Evolutionary conservation across 2,329 filamentous ascomycete species (phyloP), one percentile per base, ranked within the genome.

Genomic region (Aaosphaeria arxii): DNA sequence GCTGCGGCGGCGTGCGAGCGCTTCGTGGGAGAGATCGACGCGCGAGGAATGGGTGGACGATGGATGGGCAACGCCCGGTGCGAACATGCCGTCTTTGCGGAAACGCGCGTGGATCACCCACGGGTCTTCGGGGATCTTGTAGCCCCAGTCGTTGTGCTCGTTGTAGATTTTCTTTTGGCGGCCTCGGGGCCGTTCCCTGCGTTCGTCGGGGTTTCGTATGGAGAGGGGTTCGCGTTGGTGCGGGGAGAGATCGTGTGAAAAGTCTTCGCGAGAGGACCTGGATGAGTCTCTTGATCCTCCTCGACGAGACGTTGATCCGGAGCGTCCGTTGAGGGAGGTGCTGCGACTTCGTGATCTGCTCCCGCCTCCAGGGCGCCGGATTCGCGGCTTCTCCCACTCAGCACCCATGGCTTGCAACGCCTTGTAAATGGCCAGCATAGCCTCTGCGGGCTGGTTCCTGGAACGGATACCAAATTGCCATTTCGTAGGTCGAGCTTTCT

Each of bases 391-490:
- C 58, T 95, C 84, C 87, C 95, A 97, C 43, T 91, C 85, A 9
- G 91, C 94, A 31, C 90, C 91, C 62, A 96, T 85, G 57, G 91
- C 91, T 51, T 85, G 79, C 40, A 99, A 76, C 0, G 94, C 91
- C 68, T 92, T 91, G 77, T 96, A 96, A 47, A 99, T 94, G 62
- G 92, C 96, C 29, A 95, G 77, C 70, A 99, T 87, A 0, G 94
- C 94, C 69, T 99, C 94, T 61, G 91, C 90, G 0, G 94, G 94
- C 47, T 90, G 88, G 63, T 97, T 99, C 43, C 94, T 85, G 41
- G 90, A 96, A 35, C 94, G 84, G 52, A 99, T 99, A 48, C 94
- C 94, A 66, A 99, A 99, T 68, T 99, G 94, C 94, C 94, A 99
- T 56, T 92, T 89, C 11, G 91, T 89, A 1, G 88, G 88, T 63